phyloP scores from a whole-genome alignment of 1,139 yeast species.

The Suhomyces guaymorum region DNA sequence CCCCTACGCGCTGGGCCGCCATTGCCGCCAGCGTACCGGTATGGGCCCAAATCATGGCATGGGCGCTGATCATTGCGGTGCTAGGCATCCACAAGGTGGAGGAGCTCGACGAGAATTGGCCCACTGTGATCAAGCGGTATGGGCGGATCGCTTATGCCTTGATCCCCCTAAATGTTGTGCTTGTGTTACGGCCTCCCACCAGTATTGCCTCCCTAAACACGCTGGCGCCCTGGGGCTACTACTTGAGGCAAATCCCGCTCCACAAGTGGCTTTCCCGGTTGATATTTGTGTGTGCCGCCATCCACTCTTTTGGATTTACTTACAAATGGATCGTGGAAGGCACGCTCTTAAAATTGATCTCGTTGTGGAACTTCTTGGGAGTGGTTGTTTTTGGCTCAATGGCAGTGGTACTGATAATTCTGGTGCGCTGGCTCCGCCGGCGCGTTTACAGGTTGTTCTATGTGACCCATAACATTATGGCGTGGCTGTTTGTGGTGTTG shows the following conservation, averaged over 20 bases:
- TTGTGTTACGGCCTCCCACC: constrained; percentile 59
- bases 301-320: constrained; percentile 62
- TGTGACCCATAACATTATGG: constrained; percentile 34
- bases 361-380: constrained; percentile 61
- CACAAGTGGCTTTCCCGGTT: constrained; percentile 85
- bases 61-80: constrained; percentile 32
- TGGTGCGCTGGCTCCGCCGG: constrained; percentile 42
- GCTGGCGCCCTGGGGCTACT: constrained; percentile 31
- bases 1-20: constrained; percentile 17
- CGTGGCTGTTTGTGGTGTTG: constrained; percentile 31
- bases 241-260: constrained; percentile 54
- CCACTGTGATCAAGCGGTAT: constrained; percentile 36
- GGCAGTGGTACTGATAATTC: constrained; percentile 49
- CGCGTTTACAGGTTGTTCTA: constrained; percentile 35
- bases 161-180: constrained; percentile 62
- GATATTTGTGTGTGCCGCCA: constrained; percentile 48
- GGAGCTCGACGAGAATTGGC: constrained; percentile 22
- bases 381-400: constrained; percentile 50
- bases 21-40: constrained; percentile 24
- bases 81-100: constrained; percentile 25
- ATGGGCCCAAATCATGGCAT: constrained; percentile 28
- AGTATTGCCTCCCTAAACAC: too few relatives aligned
- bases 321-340: constrained; percentile 46
- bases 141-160: constrained; percentile 67
- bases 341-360: constrained; percentile 40